Evolutionary conservation across 2,329 filamentous ascomycete genomes (phyloP).

Genomic region (Aspergillus tubingensis): DNA sequence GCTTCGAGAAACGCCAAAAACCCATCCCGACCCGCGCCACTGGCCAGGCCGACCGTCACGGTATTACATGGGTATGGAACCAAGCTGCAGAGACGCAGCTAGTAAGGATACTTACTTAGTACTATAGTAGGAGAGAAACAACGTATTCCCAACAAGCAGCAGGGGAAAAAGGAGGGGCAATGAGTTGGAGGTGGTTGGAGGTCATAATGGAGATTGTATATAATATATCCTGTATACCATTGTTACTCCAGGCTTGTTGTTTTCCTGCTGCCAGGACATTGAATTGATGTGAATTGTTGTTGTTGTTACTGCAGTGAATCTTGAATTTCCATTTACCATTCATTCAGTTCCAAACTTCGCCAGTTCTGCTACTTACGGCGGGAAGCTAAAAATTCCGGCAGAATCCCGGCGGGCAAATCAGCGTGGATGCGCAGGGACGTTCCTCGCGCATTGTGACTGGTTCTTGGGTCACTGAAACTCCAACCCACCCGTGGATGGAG

Average conservation of each 20-base stretch:
- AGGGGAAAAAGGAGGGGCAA: background rate
- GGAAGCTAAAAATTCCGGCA: constrained; percentile 20
- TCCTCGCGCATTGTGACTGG: constrained; percentile 14
- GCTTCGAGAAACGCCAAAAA: constrained; percentile 3
- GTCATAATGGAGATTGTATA: background rate
- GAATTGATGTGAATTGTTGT: background rate
- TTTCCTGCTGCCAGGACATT: background rate
- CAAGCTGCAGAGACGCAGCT: background rate
- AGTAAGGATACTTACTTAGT: background rate
- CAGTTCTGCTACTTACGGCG: constrained; percentile 22
- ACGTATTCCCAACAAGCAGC: background rate
- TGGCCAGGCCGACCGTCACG: background rate
- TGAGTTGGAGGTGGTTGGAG: background rate
- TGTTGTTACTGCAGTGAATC: background rate
- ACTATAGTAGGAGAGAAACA: background rate
- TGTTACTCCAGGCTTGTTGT: background rate
- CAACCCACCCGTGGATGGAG: background rate
- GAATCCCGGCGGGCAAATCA: background rate
- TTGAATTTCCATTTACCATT: constrained; percentile 1
- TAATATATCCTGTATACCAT: background rate
- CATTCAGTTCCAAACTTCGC: constrained; percentile 2
- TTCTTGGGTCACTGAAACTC: constrained; percentile 3
- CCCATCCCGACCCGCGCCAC: background rate
- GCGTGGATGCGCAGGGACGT: background rate
- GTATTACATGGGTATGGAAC: background rate